These are phyloP conservation scores for Fusarium pseudonygamai DNA, from an alignment of 2,329 filamentous ascomycete genomes.

Conservation along the genomic window DNA sequence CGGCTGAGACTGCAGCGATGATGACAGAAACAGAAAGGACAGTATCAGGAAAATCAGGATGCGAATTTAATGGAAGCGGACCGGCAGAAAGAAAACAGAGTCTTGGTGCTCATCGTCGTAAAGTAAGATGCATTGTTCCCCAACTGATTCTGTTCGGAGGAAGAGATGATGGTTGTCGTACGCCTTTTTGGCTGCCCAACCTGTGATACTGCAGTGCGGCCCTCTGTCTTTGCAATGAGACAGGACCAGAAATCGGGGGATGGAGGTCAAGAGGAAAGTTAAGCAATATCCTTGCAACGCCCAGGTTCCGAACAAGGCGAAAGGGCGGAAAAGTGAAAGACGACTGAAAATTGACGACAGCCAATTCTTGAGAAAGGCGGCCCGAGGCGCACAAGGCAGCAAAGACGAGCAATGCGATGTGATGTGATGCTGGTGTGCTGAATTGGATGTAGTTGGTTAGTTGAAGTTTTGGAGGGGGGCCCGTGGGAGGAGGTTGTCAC, in stretches of 20 bases:
- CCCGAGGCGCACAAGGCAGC: slow-evolving; percentile 29
- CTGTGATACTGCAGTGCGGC: slow-evolving; percentile 4
- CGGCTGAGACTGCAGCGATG: slow-evolving; percentile 34
- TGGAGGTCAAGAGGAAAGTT: slow-evolving; percentile 19
- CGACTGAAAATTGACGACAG: slow-evolving; percentile 1
- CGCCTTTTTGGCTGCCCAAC: slow-evolving; percentile 32
- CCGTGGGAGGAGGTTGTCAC: slow-evolving; percentile 39
- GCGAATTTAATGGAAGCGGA: slow-evolving; percentile 63
- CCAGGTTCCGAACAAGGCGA: slow-evolving; percentile 25
- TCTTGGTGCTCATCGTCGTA: slow-evolving; percentile 66
- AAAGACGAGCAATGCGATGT: slow-evolving; percentile 38
- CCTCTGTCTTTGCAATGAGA: slow-evolving; percentile 28
- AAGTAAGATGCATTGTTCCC: slow-evolving; percentile 51
- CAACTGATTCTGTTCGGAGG: slow-evolving; percentile 32
- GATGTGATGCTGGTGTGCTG: slow-evolving; percentile 22
- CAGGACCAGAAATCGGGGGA: slow-evolving; percentile 16
- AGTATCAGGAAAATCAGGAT: slow-evolving; percentile 58
- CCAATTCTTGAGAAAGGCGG: slow-evolving; percentile 21
- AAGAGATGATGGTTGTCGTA: slow-evolving; percentile 25
- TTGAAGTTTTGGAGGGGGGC: slow-evolving; percentile 38
- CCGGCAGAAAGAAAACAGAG: slow-evolving; percentile 58
- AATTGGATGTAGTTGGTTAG: slow-evolving; percentile 32
- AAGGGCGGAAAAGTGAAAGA: slow-evolving; percentile 12
- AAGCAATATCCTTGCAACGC: slow-evolving; percentile 24
- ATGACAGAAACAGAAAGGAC: slow-evolving; percentile 46